Percentiles rank a stretch among this genome's conserved stretches.
Conservation (phyloP, 257 asterid species). For the Gynochthodes officinalis region DNA sequence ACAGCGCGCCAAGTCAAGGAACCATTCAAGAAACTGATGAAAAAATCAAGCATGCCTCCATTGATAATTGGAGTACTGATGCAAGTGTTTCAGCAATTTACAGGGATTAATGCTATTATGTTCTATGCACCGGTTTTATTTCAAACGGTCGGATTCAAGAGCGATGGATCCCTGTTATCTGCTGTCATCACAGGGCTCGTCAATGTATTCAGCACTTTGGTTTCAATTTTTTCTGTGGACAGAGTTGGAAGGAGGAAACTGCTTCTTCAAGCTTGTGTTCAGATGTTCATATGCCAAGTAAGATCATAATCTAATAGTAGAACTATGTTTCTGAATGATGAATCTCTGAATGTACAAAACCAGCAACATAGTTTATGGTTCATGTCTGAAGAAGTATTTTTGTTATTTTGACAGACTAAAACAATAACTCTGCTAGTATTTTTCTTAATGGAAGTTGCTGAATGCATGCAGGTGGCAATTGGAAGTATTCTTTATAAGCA, state of each 20-base stretch:
- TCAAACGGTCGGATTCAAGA: conserved; percentile 59
- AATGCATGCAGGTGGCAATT: conserved; percentile 42
- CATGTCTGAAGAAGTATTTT: too few relatives aligned
- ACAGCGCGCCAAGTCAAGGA: conserved; percentile 4
- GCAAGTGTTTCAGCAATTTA: conserved; percentile 70
- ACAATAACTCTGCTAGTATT: too few relatives aligned
- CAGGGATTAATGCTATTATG: conserved; percentile 76
- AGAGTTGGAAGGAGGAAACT: conserved; percentile 61
- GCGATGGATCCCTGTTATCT: conserved; percentile 43
- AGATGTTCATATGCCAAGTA: conserved; percentile 58
- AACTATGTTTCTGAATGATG: too few relatives aligned
- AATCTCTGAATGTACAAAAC: too few relatives aligned
- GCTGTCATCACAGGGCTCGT: conserved; percentile 57
- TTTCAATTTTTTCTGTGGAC: conserved; percentile 51
- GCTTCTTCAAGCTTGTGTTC: conserved; percentile 68
- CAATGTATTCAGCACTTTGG: conserved; percentile 52
- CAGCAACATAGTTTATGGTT: too few relatives aligned
- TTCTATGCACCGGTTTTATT: conserved; percentile 71
- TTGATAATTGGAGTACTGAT: conserved; percentile 28
- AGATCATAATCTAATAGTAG: too few relatives aligned
- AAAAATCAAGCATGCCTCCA: conserved; percentile 27
- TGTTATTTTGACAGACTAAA: too few relatives aligned
- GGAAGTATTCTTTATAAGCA: conserved; percentile 37
- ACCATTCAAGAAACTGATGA: conserved; percentile 18
- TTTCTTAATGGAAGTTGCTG: background rate